phyloP scores from a whole-genome alignment of 257 asterid species.

The Forsythia viridissima region DNA sequence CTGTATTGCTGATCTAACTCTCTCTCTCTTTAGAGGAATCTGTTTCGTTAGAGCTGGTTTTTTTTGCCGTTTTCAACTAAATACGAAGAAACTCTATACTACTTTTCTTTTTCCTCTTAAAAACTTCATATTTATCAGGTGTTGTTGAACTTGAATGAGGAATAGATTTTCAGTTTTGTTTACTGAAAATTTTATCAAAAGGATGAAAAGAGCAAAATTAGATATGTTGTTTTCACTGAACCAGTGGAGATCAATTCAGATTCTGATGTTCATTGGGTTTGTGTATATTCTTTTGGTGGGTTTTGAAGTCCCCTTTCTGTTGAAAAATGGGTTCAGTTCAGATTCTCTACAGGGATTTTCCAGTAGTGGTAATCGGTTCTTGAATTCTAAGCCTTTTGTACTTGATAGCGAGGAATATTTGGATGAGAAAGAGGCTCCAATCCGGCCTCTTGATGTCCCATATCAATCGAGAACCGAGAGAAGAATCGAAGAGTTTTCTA shows the following conservation, averaged over 20 bases:
- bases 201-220: constrained; percentile 66
- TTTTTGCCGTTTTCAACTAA: constrained; percentile 19
- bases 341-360: constrained; percentile 43
- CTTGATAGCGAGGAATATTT: constrained; percentile 72
- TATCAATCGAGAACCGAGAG: constrained; percentile 44
- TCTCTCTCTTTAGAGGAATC: constrained; percentile 1
- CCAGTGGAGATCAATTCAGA: constrained; percentile 62
- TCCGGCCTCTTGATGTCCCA: constrained; percentile 58
- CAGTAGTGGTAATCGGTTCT: constrained; percentile 42
- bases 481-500: constrained; percentile 23
- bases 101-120: background rate
- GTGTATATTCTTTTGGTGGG: constrained; percentile 61
- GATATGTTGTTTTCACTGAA: constrained; percentile 58
- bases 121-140: constrained; percentile 25
- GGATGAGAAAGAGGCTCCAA: constrained; percentile 60
- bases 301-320: constrained; percentile 79
- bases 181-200: constrained; percentile 1
- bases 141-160: constrained; percentile 5
- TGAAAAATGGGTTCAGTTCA: constrained; percentile 47
- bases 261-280: constrained; percentile 53
- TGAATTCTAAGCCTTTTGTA: constrained; percentile 53
- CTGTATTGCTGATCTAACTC: constrained; percentile 53
- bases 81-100: constrained; percentile 10
- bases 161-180: background rate
- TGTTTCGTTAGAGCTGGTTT: constrained; percentile 23